phyloP scores from a whole-genome alignment of 2,329 filamentous ascomycete genomes.

The Phoma sp. region DNA sequence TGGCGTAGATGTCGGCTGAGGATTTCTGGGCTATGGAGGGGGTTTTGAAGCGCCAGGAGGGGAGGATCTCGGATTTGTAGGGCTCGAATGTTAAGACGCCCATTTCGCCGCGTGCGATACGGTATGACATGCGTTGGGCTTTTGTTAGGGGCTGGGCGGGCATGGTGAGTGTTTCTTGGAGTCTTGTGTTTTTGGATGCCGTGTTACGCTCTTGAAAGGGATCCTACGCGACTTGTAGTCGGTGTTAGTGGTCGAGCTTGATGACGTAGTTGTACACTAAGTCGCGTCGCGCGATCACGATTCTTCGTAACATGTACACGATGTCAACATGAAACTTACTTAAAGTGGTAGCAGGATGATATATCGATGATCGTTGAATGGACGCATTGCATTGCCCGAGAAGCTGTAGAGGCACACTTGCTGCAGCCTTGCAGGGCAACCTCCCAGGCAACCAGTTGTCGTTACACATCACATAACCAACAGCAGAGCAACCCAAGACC shows the following conservation, averaged over 20 bases:
- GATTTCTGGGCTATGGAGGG: slow-evolving; percentile 59
- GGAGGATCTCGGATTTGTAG: slow-evolving; percentile 66
- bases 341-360: too few species aligned
- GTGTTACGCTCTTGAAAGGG: too few species aligned
- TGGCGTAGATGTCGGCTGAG: slow-evolving; percentile 55
- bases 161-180: not conserved
- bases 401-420: too few species aligned
- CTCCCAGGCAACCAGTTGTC: too few species aligned
- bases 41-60: slow-evolving; percentile 66
- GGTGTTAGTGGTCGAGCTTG: not conserved
- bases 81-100: slow-evolving; percentile 68
- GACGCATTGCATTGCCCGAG: too few species aligned
- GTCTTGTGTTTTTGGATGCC: not conserved
- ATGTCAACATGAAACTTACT: too few species aligned
- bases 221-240: too few species aligned
- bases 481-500: too few species aligned
- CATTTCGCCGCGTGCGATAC: slow-evolving; percentile 65
- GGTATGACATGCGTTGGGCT: slow-evolving; percentile 58
- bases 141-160: slow-evolving; percentile 27
- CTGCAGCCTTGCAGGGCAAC: too few species aligned
- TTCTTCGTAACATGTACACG: not conserved
- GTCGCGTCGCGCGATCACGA: slow-evolving; percentile 24
- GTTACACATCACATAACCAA: too few species aligned
- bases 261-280: slow-evolving; percentile 29
- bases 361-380: too few species aligned